Conservation (phyloP, 2,329 filamentous ascomycete species). For the Fonsecaea pedrosoi region DNA sequence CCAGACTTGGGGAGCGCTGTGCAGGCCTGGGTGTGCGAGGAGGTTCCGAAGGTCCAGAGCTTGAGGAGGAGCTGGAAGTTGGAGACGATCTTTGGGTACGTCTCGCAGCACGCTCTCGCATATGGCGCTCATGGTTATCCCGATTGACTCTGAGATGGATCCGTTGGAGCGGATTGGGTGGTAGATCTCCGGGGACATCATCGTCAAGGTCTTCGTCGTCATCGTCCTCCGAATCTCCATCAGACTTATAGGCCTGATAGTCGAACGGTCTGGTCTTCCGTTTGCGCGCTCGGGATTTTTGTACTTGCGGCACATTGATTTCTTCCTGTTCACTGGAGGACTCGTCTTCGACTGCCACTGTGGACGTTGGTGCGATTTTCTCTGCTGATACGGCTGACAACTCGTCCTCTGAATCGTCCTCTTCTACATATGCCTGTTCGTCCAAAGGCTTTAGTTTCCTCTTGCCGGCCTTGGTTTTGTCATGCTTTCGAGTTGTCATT, state of each 20-base stretch:
- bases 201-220: slow-evolving; percentile 4
- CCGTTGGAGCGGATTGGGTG: neutral
- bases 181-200: neutral
- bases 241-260: neutral
- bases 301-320: neutral
- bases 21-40: neutral
- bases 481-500: neutral
- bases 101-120: neutral
- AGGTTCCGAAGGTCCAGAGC: neutral
- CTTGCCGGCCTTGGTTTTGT: neutral
- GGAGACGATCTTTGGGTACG: neutral
- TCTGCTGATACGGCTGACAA: neutral
- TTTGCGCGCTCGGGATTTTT: neutral
- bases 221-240: neutral
- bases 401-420: neutral
- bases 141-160: neutral
- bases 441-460: neutral
- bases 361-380: neutral
- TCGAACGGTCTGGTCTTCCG: neutral
- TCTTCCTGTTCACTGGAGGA: neutral
- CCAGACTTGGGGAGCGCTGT: neutral
- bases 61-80: neutral
- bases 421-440: neutral
- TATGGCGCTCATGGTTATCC: neutral
- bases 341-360: neutral